Base-by-base conservation (phyloP, 75 land plant species). In the Cunninghamia lanceolata region DNA sequence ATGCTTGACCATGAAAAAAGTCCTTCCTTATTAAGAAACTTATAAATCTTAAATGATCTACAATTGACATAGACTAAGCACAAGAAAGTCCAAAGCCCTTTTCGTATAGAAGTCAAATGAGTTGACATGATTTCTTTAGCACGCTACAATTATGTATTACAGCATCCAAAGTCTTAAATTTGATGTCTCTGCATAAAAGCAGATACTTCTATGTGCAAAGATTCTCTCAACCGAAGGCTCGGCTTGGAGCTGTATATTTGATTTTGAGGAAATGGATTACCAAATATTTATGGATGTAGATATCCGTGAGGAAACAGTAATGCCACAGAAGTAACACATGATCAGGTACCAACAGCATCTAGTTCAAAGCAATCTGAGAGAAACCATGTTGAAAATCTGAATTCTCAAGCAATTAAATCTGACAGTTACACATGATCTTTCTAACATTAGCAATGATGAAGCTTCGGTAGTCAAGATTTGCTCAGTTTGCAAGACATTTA, bases 181-280 rank as follows among this genome's bases (percentile, higher is more conserved):
- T 9, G 99, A 98, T 38, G 99, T 95, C 93, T 98, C 99, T 98
- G 88, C 19, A 75, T n/a, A 85, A 42, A n/a, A n/a, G n/a, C n/a
- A n/a, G n/a, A n/a, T n/a, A n/a, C n/a, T n/a, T n/a, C n/a, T n/a
- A n/a, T n/a, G n/a, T n/a, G n/a, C n/a, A n/a, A n/a, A n/a, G n/a
- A n/a, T n/a, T n/a, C n/a, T n/a, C n/a, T n/a, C n/a, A n/a, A n/a
- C n/a, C n/a, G n/a, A n/a, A n/a, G n/a, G n/a, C n/a, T n/a, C n/a
- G n/a, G n/a, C n/a, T n/a, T 52, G 78, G 78, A 76, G 38, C 36
- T n/a, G n/a, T n/a, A n/a, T n/a, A n/a, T n/a, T n/a, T n/a, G n/a
- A n/a, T 38, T 15, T 38, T n/a, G n/a, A n/a, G n/a, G n/a, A n/a
- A n/a, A n/a, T n/a, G n/a, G n/a, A n/a, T n/a, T n/a, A n/a, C n/a